Base-by-base conservation (phyloP, 495 filamentous ascomycete genomes). In the Penicillium salamii region DNA sequence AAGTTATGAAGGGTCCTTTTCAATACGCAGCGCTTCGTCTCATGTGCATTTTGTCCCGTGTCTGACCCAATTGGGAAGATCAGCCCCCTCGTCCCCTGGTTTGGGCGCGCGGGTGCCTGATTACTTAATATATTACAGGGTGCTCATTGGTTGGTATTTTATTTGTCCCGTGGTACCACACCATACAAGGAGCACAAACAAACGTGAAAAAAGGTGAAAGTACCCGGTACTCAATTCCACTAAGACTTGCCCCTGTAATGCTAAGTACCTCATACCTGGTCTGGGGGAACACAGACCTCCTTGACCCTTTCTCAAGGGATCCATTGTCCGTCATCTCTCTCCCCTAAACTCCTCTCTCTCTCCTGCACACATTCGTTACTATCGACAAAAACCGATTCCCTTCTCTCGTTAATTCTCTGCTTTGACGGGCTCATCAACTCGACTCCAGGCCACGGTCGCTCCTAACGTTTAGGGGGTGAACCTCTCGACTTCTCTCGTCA, bases 31-130 rank as follows among this genome's bases (percentile, higher is more conserved):
- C 18, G 15, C 18, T 40, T 48, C 42, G 14, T 21, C 23, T n/a
- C 13, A 29, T 18, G 24, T 4, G 9, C 5, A 52, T 39, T 7
- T 34, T 43, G 38, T 46, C 29, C 57, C 60, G 57, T 48, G 41
- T 54, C 15, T 42, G 8, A 31, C 38, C 31, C 26, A 57, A 57
- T 50, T 12, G 5, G 57, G 57, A 49, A 49, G 54, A 57, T 57
- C 54, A 37, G 28, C 48, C 18, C n/a, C 14, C 1, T 2, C 18
- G 42, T 26, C 37, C 53, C 53, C 24, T 54, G 45, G 51, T 49
- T 42, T 14, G 19, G 6, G 17, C 2, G 32, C 32, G 33, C 37
- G 15, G 50, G 55, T 58, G 31, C 48, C 55, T 58, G 55, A 58
- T 57, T 58, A 62, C 34, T 42, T 62, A 54, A 57, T 8, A 1